phyloP scores from a whole-genome alignment of 192 early-diverging fungal species.

The Glomus cerebriforme region DNA sequence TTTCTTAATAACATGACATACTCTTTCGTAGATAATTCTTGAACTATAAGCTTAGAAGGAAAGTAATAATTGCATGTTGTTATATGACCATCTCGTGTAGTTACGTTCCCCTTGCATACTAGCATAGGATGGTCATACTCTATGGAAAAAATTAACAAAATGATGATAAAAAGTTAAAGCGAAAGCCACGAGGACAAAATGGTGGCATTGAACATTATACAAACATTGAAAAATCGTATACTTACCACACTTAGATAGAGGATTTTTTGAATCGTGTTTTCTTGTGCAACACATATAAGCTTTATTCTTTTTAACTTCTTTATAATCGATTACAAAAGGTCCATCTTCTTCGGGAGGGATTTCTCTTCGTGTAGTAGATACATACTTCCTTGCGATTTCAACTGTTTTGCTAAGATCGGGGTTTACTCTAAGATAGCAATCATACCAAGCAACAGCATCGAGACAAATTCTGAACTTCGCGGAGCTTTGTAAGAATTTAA shows the following conservation, averaged over 20 bases:
- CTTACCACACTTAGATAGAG: background rate
- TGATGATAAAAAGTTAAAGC: background rate
- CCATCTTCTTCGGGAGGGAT: background rate
- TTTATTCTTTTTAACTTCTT: too few species aligned
- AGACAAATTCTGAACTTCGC: too few species aligned
- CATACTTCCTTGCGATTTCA: background rate
- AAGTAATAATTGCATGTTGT: background rate
- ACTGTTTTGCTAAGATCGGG: too few species aligned
- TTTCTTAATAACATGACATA: background rate
- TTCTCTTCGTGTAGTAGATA: background rate
- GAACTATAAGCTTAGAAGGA: background rate
- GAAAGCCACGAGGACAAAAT: too few species aligned
- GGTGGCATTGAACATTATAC: background rate
- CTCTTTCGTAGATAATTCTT: background rate
- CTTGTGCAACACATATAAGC: too few species aligned
- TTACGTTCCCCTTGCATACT: background rate
- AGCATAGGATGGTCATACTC: background rate
- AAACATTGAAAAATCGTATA: slow-evolving; percentile 7
- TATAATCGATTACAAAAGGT: too few species aligned
- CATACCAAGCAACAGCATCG: too few species aligned
- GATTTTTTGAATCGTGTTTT: too few species aligned
- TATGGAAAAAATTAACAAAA: slow-evolving; percentile 5
- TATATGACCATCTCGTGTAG: background rate
- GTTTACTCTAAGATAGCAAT: too few species aligned
- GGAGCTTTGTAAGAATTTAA: too few species aligned